phyloP scores from a whole-genome alignment of 805 yeast genomes.

The Priceomyces castillae region DNA sequence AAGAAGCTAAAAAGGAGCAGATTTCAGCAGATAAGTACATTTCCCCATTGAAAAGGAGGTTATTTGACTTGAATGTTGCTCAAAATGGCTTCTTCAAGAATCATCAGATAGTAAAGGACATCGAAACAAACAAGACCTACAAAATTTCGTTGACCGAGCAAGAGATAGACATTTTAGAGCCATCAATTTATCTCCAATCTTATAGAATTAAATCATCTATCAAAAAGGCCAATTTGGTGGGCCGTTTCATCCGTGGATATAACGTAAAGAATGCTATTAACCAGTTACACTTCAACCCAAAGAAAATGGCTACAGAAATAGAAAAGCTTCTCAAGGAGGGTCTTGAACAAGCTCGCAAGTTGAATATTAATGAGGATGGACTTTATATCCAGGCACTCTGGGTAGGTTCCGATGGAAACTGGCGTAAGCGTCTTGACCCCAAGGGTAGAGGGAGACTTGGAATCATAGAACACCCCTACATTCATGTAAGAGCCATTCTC shows the following conservation, averaged over 20 bases:
- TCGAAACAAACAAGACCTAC: conserved; percentile 46
- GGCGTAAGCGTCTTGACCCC: conserved; percentile 67
- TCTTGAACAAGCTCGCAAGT: conserved; percentile 59
- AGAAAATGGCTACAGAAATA: conserved; percentile 75
- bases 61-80: conserved; percentile 61
- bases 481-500: conserved; percentile 77
- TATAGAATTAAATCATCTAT: conserved; percentile 82
- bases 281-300: conserved; percentile 84
- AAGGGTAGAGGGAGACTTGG: conserved; percentile 94
- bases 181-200: conserved; percentile 78
- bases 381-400: conserved; percentile 78
- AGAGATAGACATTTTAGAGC: conserved; percentile 80
- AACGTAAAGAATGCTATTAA: conserved; percentile 78
- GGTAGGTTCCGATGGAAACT: conserved; percentile 86
- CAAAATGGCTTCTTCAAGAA: conserved; percentile 69
- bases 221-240: conserved; percentile 80
- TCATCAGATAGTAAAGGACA: conserved; percentile 44
- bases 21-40: conserved; percentile 53
- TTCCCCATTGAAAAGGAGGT: conserved; percentile 65
- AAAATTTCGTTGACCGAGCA: conserved; percentile 54
- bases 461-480: conserved; percentile 66
- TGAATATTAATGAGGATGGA: conserved; percentile 58
- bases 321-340: conserved; percentile 74
- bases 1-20: conserved; percentile 45
- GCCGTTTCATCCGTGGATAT: conserved; percentile 72